Evolutionary conservation across 495 filamentous ascomycete species (phyloP), one percentile per base, ranked within the genome.

Genomic region (Aspergillus sparsus): DNA sequence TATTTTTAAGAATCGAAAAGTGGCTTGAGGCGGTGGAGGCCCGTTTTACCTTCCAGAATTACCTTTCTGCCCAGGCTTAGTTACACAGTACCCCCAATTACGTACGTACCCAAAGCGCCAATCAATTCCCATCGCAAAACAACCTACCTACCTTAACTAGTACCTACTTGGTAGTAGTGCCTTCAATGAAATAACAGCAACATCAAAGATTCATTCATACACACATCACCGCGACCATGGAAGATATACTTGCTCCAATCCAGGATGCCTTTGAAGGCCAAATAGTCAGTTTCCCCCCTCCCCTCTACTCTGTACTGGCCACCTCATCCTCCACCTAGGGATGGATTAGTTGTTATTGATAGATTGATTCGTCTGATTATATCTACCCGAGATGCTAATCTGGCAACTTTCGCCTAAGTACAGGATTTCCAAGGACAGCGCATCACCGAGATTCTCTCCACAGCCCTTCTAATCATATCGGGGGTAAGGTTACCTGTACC

Each of bases 361-460:
- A n/a, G n/a, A n/a, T 27, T 27, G 21, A 27, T 27, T 27, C 21
- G 21, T 27, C 3, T 27, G 21, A 27, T 27, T 27, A 3, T 47
- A 7, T 7, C n/a, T 9, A 47, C 16, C 27, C 44, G 15, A 16
- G 27, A 53, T 58, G 56, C 65, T 67, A 68, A 68, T 46, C 49
- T 63, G 39, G 50, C 57, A 55, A 58, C 37, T 60, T 64, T 15
- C 52, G 16, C 21, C 16, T 55, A 16, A 6, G 66, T 34, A 66
- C 62, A 97, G 92, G 92, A 97, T 77, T 97, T 96, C 71, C 84
- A 94, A 70, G 92, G 92, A 62, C 93, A 97, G 73, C 89, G 84
- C 63, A 82, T 91, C 49, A 86, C 87, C n/a, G 92, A 96, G 66
- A 68, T 84, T 18, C 73, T 95, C 39, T 87, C 83, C 51, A 94